Evolutionary conservation across 1,139 yeast species (phyloP).

Genomic region (Lodderomyces oxycetoniae): DNA sequence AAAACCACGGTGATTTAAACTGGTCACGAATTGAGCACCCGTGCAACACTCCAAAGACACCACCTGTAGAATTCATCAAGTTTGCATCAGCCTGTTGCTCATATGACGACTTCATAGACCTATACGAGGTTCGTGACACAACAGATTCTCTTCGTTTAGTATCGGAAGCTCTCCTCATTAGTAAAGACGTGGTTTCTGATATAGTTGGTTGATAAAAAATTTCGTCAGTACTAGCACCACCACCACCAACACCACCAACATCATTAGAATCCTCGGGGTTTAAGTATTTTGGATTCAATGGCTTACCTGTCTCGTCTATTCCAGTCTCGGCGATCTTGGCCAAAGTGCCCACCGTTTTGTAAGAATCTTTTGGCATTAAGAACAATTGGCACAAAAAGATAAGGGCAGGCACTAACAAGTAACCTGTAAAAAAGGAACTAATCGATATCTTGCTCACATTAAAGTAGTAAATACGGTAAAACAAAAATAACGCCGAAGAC

Average conservation of each 20-base stretch:
- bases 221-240: slow-evolving; percentile 1
- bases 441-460: slow-evolving; percentile 32
- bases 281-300: slow-evolving; percentile 26
- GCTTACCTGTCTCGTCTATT: slow-evolving; percentile 57
- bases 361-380: slow-evolving; percentile 75
- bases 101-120: slow-evolving; percentile 49
- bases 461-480: slow-evolving; percentile 54
- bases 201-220: slow-evolving; percentile 32
- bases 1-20: slow-evolving; percentile 72
- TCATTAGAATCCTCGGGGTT: slow-evolving; percentile 27
- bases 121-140: slow-evolving; percentile 32
- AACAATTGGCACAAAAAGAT: slow-evolving; percentile 67
- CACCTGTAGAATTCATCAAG: slow-evolving; percentile 55
- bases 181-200: slow-evolving; percentile 39
- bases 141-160: slow-evolving; percentile 35
- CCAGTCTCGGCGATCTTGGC: slow-evolving; percentile 69
- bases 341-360: slow-evolving; percentile 64
- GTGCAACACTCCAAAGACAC: slow-evolving; percentile 83
- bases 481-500: slow-evolving; percentile 41
- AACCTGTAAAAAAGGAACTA: slow-evolving; percentile 56
- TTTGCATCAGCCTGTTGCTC: slow-evolving; percentile 62
- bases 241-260: slow-evolving; percentile 1
- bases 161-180: slow-evolving; percentile 33
- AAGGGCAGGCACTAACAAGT: slow-evolving; percentile 68
- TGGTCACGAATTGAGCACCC: slow-evolving; percentile 59